Evolutionary conservation across 139 green algal species (phyloP), one percentile per base, ranked within the genome.

Genomic region (Tetradesmus lagerheimii): DNA sequence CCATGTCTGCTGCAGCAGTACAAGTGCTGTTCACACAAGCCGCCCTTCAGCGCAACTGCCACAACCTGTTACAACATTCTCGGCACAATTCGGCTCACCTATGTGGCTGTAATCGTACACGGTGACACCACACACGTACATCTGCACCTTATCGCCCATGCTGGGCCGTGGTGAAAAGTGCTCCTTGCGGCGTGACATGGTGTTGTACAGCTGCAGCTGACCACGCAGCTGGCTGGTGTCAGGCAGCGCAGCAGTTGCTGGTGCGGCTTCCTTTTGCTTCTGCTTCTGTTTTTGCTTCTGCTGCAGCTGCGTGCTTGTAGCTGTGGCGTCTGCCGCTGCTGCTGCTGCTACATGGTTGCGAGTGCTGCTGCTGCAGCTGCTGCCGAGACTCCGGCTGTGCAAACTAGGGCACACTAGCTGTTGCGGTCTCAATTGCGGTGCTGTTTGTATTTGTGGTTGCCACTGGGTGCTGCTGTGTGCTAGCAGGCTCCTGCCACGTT

Each of bases 61-160:
- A 45, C 20, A 77, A 39, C 27, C 90, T 31, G 15, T 2, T 43
- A 37, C 82, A 38, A 6, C 3, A 9, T 23, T 9, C 57, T 1
- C n/a, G 25, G 57, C 5, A 18, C 50, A n/a, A 34, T 15, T 53
- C 31, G 57, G 25, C 92, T 90, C 77, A 97, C 96, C 98, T 62
- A 99, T 98, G 92, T 99, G 98, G 74, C 92, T 96, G 91, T 95
- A 97, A 90, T 98, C 96, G 76, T 99, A 99, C 12, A 98, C 96
- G 0, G 98, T 99, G 0, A 99, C 97, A 11, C 98, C 98, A 90
- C 98, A 99, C 4, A 99, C 98, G 81, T 99, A 99, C 97, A 99
- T 99, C 71, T 89, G 91, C 23, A 99, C 96, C 2, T 91, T 93
- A 50, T 86, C 78, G 20, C 79, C 87, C 41, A 92, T 85, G 0